phyloP scores from a whole-genome alignment of 1,284 basidiomycete species.

The Marasmius oreades region DNA sequence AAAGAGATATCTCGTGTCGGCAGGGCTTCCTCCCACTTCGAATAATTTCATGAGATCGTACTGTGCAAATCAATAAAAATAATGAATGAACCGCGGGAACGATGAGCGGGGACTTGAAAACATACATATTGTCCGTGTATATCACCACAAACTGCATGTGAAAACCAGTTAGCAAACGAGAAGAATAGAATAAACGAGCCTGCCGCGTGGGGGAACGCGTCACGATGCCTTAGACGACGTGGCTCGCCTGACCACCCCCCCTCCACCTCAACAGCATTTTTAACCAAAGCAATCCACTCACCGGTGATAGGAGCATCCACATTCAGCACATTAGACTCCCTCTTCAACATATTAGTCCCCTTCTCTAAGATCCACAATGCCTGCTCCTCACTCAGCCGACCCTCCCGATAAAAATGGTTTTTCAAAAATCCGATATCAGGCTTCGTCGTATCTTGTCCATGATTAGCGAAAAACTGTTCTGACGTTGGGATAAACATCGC shows the following conservation, averaged over 20 bases:
- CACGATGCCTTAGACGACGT: too few species aligned
- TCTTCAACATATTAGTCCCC: slow-evolving; percentile 70
- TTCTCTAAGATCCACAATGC: slow-evolving; percentile 85
- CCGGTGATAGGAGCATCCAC: slow-evolving; percentile 95
- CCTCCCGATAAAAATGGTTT: slow-evolving; percentile 98
- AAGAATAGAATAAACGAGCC: background rate
- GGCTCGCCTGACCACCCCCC: background rate
- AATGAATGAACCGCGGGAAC: background rate
- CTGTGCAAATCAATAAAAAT: slow-evolving; percentile 33
- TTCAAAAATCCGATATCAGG: slow-evolving; percentile 98
- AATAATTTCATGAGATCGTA: slow-evolving; percentile 95
- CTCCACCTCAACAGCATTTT: background rate
- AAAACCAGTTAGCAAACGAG: background rate
- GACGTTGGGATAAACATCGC: slow-evolving; percentile 91
- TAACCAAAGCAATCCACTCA: slow-evolving; percentile 29
- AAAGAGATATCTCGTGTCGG: slow-evolving; percentile 91
- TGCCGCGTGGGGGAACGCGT: too few species aligned
- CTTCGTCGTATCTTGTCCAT: slow-evolving; percentile 74
- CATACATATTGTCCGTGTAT: slow-evolving; percentile 94
- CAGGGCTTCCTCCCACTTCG: slow-evolving; percentile 91
- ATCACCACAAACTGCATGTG: slow-evolving; percentile 79
- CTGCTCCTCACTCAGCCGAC: slow-evolving; percentile 87
- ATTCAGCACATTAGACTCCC: slow-evolving; percentile 83
- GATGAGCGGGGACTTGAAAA: slow-evolving; percentile 12
- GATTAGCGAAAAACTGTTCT: slow-evolving; percentile 84